Evolutionary conservation across 2,329 filamentous ascomycete species (phyloP), one percentile per base, ranked within the genome.

Genomic region (Botrytis porri): DNA sequence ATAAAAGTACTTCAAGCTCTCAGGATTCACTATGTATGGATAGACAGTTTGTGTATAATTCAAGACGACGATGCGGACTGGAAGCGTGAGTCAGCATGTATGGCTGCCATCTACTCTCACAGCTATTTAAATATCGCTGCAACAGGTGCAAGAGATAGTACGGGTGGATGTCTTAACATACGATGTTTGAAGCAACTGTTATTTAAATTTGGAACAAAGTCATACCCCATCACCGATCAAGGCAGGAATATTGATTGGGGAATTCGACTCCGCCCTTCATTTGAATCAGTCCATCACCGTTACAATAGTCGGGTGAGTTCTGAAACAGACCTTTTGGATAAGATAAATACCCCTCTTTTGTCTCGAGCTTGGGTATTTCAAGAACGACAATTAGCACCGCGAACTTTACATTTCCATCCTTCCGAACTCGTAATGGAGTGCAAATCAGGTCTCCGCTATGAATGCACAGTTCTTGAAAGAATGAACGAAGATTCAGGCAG

Each of bases 321-420:
- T 25, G 25, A 10, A 25, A 25, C 8, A 51, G 48, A 25, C 22
- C n/a, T 57, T 10, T 12, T n/a, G 16, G 51, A 57, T 4, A n/a
- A 57, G 5, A 25, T 29, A 29, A 29, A 29, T 29, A 25, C 48
- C 10, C 61, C 61, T 5, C 25, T 64, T 16, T n/a, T 64, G 14
- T n/a, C 61, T 14, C 25, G 61, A n/a, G 61, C 61, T n/a, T 64
- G 61, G 37, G 61, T 41, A 16, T 64, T 64, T n/a, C 41, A 64
- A 64, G 61, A 64, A 29, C 61, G 61, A 22, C 35, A 48, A 39
- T 25, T 64, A n/a, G 61, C 61, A 22, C 61, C 39, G 3, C 18
- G 61, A 8, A 64, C 39, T n/a, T 5, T 64, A 14, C 61, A 64
- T 43, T 64, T 64, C 32, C 41, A 64, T 29, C 39, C 61, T n/a